Base-by-base conservation (phyloP, 345 rosid species). In the Rhodamnia argentea region DNA sequence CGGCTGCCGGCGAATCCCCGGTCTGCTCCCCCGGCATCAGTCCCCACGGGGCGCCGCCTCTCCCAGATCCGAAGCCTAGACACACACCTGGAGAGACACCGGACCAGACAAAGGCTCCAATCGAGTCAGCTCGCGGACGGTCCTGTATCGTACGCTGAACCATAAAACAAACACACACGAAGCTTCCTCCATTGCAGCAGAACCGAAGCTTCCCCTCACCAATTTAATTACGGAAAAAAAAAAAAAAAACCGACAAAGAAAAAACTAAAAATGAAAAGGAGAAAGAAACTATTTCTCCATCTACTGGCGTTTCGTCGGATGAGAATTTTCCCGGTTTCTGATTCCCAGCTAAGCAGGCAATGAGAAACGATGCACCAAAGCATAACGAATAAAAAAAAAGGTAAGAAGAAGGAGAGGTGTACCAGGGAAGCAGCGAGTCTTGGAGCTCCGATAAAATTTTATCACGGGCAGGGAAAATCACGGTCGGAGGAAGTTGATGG, bases 11-110 rank as follows among this genome's bases (percentile, higher is more conserved):
- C 52, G 96, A 89, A 85, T 92, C 98, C 64, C 92, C 93, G 85
- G 93, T 90, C 83, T 92, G 96, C 84, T 95, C 98, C 5, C 89
- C 94, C 89, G 96, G 93, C 91, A 85, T 84, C 55, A 92, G 92
- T 60, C 89, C 87, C 96, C 87, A 60, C 88, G 91, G 91, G 89
- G 81, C 91, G 89, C 88, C 84, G 11, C 85, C 84, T 16, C 84
- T 82, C 56, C 18, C 50, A 87, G 82, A 85, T 37, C 89, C 54
- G 82, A 85, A 87, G 44, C 24, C 89, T 53, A 13, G 47, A 47
- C 11, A 51, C 11, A 51, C 57, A 53, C 64, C 78, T 70, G 47
- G 47, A 70, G 47, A 70, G 47, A 70, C 78, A 32, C 78, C 47
- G 64, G 12, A 54, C 18, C 84, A 53, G 83, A 53, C 47, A 70